phyloP scores from a whole-genome alignment of 345 rosid species.

The Eucalyptus fibrosa region DNA sequence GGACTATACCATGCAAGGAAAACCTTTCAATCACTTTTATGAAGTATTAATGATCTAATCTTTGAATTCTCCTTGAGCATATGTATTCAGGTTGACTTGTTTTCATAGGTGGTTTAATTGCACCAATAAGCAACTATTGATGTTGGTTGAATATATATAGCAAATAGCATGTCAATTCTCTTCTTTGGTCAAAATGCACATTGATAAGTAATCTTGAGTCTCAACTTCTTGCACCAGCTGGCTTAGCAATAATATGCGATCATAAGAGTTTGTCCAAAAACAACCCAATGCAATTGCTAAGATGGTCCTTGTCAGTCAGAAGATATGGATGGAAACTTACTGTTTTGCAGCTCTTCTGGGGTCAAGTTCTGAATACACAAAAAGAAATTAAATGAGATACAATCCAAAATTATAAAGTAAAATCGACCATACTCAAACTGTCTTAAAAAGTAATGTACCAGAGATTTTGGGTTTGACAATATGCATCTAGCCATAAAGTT shows the following conservation, averaged over 20 bases:
- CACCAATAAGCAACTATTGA: not conserved
- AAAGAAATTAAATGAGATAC: constrained; percentile 2
- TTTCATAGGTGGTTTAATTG: not conserved
- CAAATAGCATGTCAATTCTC: not conserved
- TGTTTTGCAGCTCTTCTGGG: constrained; percentile 77
- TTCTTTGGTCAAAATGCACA: not conserved
- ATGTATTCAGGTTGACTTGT: not conserved
- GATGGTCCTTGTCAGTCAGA: not conserved
- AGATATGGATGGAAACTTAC: constrained; percentile 19
- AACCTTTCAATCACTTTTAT: not conserved
- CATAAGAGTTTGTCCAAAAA: not conserved
- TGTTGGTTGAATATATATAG: not conserved
- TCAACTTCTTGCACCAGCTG: not conserved
- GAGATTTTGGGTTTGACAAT: constrained; percentile 68
- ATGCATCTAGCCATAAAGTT: constrained; percentile 91
- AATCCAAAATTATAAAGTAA: not conserved
- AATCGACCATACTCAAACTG: not conserved
- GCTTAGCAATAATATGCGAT: not conserved
- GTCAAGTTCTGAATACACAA: constrained; percentile 47
- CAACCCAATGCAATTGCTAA: not conserved
- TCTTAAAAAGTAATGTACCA: constrained; percentile 13
- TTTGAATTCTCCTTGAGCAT: not conserved
- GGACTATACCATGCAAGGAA: not conserved
- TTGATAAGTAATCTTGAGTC: not conserved
- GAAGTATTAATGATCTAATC: not conserved